Percentiles rank a stretch among this genome's conserved stretches.
These are phyloP conservation scores for Mycothermus thermophilus DNA, from an alignment of 495 filamentous ascomycete species.

Conservation along the genomic window DNA sequence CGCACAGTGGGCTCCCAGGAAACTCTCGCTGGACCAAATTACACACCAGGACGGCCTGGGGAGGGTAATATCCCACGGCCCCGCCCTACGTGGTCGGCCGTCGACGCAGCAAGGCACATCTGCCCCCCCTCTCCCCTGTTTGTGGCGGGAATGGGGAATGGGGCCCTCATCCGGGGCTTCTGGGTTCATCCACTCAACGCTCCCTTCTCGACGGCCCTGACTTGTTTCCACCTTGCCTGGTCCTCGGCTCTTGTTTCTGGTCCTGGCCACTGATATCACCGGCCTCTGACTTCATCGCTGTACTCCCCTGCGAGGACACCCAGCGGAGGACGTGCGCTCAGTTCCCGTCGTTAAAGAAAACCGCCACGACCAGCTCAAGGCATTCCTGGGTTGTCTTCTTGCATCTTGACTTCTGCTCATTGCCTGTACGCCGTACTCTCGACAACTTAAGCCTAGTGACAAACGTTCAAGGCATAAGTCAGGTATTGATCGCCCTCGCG, in stretches of 20 bases:
- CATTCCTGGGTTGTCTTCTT: conserved; percentile 2
- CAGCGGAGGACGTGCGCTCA: conserved; percentile 5
- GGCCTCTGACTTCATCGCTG: conserved; percentile 17
- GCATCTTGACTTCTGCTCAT: conserved; percentile 3
- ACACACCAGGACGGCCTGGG: no score
- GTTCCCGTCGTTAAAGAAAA: conserved; percentile 11
- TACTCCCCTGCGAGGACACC: not conserved
- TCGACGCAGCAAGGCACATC: not conserved
- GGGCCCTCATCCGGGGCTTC: conserved; percentile 1
- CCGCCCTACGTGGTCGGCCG: conserved; percentile 1
- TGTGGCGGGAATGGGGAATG: conserved; percentile 6
- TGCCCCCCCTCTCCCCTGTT: conserved; percentile 1
- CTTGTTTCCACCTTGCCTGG: conserved; percentile 3
- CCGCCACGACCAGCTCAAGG: no score
- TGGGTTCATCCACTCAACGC: conserved; percentile 4
- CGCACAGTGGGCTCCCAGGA: no score
- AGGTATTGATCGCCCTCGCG: not conserved
- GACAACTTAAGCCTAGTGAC: no score
- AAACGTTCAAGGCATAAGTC: no score
- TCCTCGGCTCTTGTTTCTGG: conserved; percentile 3
- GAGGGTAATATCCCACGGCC: conserved; percentile 1
- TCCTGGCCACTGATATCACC: no score
- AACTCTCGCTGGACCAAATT: no score
- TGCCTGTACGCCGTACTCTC: not conserved
- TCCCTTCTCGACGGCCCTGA: no score